These are phyloP conservation scores for Candida bentonensis DNA, from an alignment of 805 yeast species.

Conservation along the genomic window DNA sequence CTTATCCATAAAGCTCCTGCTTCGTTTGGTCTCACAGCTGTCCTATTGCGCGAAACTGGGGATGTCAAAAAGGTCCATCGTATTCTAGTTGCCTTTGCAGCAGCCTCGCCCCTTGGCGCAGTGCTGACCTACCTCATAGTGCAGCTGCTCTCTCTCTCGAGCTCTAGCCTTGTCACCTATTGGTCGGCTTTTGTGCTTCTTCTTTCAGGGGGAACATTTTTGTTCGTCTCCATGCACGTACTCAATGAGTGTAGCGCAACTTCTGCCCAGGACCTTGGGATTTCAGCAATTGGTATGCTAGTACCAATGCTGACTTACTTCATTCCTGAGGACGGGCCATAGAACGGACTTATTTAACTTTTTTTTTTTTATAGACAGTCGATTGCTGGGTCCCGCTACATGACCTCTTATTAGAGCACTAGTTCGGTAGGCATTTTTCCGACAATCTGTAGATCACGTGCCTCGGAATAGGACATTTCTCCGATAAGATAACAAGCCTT, in stretches of 20 bases:
- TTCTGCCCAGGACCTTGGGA: conserved; percentile 10
- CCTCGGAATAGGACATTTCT: too few relatives aligned
- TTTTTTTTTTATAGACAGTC: too few relatives aligned
- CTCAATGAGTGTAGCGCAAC: conserved; percentile 20
- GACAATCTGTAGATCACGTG: too few relatives aligned
- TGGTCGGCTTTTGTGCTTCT: conserved; percentile 38
- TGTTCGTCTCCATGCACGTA: conserved; percentile 57
- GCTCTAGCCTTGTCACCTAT: conserved; percentile 12
- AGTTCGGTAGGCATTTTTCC: too few relatives aligned
- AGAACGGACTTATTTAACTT: too few relatives aligned
- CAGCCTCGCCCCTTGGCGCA: conserved; percentile 50
- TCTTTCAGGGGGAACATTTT: conserved; percentile 59
- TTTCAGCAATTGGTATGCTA: conserved; percentile 19
- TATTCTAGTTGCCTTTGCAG: conserved; percentile 40
- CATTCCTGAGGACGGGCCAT: conserved; percentile 17
- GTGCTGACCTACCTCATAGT: conserved; percentile 32
- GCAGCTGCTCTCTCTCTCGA: conserved; percentile 16
- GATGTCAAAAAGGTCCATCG: conserved; percentile 22
- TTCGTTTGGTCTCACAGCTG: conserved; percentile 48
- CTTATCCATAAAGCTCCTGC: conserved; percentile 65
- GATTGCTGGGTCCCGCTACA: too few relatives aligned
- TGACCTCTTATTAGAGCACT: too few relatives aligned
- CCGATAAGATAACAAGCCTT: too few relatives aligned
- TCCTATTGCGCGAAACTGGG: conserved; percentile 31
- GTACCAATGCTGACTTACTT: conserved; percentile 20